phyloP scores from a whole-genome alignment of 176 grass and related monocot species.

The Paspalum vaginatum region DNA sequence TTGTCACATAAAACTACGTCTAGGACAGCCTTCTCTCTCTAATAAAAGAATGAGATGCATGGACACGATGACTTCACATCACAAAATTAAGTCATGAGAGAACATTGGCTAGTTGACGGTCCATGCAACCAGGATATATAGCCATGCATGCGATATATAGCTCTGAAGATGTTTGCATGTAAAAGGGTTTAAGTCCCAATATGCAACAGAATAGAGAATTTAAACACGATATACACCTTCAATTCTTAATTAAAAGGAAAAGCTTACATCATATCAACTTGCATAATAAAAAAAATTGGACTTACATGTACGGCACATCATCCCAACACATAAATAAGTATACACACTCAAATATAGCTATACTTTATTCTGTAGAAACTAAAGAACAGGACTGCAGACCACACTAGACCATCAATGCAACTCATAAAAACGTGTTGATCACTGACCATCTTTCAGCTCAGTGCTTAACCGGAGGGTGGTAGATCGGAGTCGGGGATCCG shows the following conservation, averaged over 20 bases:
- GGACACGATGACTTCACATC: too few relatives aligned
- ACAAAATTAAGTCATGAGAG: too few relatives aligned
- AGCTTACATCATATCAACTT: not conserved
- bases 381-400: not conserved
- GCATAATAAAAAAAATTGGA: not conserved
- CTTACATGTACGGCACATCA: not conserved
- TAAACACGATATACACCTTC: not conserved
- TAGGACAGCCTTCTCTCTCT: too few relatives aligned
- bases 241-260: not conserved
- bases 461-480: not conserved
- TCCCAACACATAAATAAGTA: not conserved
- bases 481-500: not conserved
- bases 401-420: not conserved
- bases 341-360: not conserved
- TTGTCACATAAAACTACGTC: too few relatives aligned
- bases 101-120: too few relatives aligned
- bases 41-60: too few relatives aligned
- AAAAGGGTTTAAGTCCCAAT: not conserved
- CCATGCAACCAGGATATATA: too few relatives aligned
- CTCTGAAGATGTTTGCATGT: too few relatives aligned
- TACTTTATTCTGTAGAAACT: constrained; percentile 13
- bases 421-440: not conserved
- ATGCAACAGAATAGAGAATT: not conserved
- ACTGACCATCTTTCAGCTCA: not conserved
- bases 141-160: too few relatives aligned